phyloP scores from a whole-genome alignment of 78 protist genomes.

The Chrysochromulina tobinii region DNA sequence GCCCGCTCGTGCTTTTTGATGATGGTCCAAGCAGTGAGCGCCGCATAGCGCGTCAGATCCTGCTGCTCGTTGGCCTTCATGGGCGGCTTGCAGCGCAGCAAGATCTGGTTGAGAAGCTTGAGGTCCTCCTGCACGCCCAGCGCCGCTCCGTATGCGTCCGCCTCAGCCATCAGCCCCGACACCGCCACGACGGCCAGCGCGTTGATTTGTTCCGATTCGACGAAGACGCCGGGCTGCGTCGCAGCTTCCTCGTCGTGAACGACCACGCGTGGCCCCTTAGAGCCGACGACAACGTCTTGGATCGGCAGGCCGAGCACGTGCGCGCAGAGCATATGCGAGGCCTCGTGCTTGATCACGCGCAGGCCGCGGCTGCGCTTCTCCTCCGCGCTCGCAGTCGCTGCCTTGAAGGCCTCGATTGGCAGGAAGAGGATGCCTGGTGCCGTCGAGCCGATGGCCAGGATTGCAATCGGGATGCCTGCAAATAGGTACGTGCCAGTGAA shows the following conservation, averaged over 20 bases:
- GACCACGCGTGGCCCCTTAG: background rate
- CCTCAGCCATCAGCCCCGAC: background rate
- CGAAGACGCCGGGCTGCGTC: background rate
- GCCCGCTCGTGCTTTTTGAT: background rate
- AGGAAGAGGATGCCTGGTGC: background rate
- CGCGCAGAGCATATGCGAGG: background rate
- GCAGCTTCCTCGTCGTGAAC: background rate
- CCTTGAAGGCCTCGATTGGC: background rate
- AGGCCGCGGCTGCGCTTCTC: no score
- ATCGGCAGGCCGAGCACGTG: background rate
- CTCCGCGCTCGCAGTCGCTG: background rate
- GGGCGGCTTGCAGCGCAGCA: background rate
- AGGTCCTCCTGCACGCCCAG: background rate
- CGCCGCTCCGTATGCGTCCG: background rate
- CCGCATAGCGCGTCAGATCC: slow-evolving; percentile 3
- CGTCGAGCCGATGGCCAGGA: background rate
- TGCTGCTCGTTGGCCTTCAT: background rate
- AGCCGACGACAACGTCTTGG: background rate
- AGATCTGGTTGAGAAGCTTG: background rate
- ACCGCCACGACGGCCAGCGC: background rate
- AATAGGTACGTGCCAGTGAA: background rate
- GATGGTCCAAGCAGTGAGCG: slow-evolving; percentile 4
- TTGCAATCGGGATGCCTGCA: background rate
- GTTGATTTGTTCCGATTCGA: no score
- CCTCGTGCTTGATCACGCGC: background rate